Conservation (phyloP, 768 basidiomycete species). For the Trichaptum fuscoviolaceum region DNA sequence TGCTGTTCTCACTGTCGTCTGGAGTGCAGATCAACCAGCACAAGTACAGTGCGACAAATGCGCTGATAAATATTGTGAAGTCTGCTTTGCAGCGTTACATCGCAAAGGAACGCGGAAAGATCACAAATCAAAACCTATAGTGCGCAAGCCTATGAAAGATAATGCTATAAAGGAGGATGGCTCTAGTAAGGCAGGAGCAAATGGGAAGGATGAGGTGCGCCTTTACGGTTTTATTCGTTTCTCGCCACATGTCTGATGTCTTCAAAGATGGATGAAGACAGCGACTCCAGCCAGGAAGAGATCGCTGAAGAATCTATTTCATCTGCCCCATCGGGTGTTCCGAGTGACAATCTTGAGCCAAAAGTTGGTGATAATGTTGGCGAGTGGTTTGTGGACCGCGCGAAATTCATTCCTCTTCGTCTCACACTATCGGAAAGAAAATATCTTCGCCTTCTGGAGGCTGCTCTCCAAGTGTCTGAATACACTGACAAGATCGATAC, state of each 20-base stretch:
- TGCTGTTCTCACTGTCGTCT: neutral
- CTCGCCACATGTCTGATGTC: slow-evolving; percentile 9
- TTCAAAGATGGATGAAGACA: slow-evolving; percentile 34
- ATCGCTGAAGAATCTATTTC: slow-evolving; percentile 34
- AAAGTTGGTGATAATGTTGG: slow-evolving; percentile 68
- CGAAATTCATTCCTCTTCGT: slow-evolving; percentile 77
- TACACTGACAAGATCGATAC: slow-evolving; percentile 91
- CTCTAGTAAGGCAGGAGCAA: slow-evolving; percentile 6
- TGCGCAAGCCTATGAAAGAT: slow-evolving; percentile 12
- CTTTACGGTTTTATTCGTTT: slow-evolving; percentile 16
- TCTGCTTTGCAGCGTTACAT: slow-evolving; percentile 82
- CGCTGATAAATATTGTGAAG: slow-evolving; percentile 71
- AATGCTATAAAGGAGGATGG: slow-evolving; percentile 15
- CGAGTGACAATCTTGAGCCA: slow-evolving; percentile 38
- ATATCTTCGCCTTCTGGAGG: slow-evolving; percentile 78
- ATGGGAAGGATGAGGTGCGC: slow-evolving; percentile 19
- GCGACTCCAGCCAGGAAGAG: slow-evolving; percentile 31
- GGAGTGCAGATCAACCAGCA: slow-evolving; percentile 69
- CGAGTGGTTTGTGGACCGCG: slow-evolving; percentile 81
- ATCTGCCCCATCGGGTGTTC: slow-evolving; percentile 26
- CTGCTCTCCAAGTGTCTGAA: slow-evolving; percentile 78
- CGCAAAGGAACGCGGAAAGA: slow-evolving; percentile 72
- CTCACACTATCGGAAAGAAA: slow-evolving; percentile 73
- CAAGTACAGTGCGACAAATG: slow-evolving; percentile 70
- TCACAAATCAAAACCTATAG: slow-evolving; percentile 50